Conservation (phyloP, 345 rosid species). For the Cardamine resedifolia region DNA sequence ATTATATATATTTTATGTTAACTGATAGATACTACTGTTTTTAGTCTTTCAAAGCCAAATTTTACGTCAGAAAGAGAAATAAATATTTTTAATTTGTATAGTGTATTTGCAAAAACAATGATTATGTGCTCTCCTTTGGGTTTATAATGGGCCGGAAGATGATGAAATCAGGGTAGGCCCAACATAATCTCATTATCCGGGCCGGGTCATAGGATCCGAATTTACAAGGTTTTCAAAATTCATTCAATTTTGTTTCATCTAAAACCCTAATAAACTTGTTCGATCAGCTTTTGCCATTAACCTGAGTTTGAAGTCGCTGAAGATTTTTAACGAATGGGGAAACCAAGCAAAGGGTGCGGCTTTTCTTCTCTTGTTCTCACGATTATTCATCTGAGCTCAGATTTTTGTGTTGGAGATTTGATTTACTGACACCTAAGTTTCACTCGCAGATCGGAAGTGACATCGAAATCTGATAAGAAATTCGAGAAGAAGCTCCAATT, state of each 20-base stretch:
- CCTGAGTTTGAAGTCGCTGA: background rate
- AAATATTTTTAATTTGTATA: background rate
- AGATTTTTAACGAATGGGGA: constrained; percentile 28
- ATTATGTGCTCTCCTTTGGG: background rate
- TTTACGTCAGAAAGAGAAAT: background rate
- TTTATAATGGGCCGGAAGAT: background rate
- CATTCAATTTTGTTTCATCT: constrained; percentile 1
- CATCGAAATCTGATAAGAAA: constrained; percentile 52
- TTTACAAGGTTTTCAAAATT: background rate
- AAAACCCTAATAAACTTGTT: constrained; percentile 36
- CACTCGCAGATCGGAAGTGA: constrained; percentile 28
- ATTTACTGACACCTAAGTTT: background rate
- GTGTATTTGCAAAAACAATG: background rate
- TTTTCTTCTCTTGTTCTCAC: constrained; percentile 8
- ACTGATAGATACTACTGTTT: background rate
- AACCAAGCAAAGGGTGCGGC: constrained; percentile 34
- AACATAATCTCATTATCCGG: background rate
- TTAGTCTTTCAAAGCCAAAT: background rate
- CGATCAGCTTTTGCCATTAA: constrained; percentile 18
- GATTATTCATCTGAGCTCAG: background rate
- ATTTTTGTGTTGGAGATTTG: background rate
- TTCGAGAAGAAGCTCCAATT: constrained; percentile 61
- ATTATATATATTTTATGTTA: background rate
- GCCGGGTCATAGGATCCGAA: constrained; percentile 24
- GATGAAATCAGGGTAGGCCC: background rate